Percentiles rank a stretch among this genome's conserved stretches.
Evolutionary conservation across 2,329 filamentous ascomycete species (phyloP).

Genomic region (Ilyonectria mors-panacis): DNA sequence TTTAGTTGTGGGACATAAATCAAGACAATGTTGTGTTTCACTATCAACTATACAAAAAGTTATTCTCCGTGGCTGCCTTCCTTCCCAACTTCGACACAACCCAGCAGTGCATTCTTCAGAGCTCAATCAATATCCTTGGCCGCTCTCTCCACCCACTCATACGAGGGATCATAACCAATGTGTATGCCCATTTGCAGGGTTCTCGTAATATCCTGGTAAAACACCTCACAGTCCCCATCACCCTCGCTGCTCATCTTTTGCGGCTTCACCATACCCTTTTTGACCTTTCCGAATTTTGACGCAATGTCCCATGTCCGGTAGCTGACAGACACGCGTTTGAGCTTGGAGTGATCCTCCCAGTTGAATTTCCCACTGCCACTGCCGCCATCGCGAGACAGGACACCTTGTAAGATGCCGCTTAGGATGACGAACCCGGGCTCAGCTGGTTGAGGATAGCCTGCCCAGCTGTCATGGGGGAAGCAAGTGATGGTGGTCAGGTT

Average conservation of each 20-base stretch:
- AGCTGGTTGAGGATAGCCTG: not conserved
- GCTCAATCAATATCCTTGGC: slow-evolving; percentile 6
- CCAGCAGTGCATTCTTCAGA: too few relatives aligned
- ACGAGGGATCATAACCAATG: slow-evolving; percentile 6
- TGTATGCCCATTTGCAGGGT: not conserved
- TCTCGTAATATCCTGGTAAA: slow-evolving; percentile 24
- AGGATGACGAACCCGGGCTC: slow-evolving; percentile 11
- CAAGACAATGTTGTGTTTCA: too few relatives aligned
- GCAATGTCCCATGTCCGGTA: slow-evolving; percentile 27
- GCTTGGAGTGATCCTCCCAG: slow-evolving; percentile 37
- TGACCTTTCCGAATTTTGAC: slow-evolving; percentile 14
- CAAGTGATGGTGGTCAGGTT: slow-evolving; percentile 28
- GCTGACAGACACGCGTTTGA: slow-evolving; percentile 10
- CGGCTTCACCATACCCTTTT: slow-evolving; percentile 25
- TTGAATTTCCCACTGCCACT: not conserved
- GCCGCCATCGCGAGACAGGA: not conserved
- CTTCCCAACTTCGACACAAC: too few relatives aligned
- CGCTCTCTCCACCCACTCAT: slow-evolving; percentile 29
- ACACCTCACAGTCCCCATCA: slow-evolving; percentile 7
- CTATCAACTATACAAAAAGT: too few relatives aligned
- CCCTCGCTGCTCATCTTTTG: slow-evolving; percentile 14
- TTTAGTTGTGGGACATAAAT: too few relatives aligned
- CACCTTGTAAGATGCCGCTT: not conserved
- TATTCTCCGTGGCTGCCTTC: too few relatives aligned
- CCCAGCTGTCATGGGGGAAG: slow-evolving; percentile 4